Conservation (phyloP, 805 yeast species). For the Hyphopichia homilentoma region DNA sequence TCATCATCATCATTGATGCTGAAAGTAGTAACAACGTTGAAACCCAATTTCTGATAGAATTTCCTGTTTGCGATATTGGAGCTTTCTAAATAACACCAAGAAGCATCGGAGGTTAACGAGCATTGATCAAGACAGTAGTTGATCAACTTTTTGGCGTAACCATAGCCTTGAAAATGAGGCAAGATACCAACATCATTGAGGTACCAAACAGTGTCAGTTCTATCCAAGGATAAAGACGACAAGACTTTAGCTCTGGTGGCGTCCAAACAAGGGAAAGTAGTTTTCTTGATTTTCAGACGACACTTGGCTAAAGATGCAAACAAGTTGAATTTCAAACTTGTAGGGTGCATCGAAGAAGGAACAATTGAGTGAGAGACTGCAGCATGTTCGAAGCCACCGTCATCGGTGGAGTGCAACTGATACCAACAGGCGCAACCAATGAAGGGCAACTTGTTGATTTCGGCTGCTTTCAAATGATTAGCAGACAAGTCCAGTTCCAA, state of each 20-base stretch:
- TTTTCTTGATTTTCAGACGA: slow-evolving; percentile 47
- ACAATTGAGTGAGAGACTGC: no score
- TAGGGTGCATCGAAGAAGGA: slow-evolving; percentile 24
- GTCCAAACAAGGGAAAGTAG: slow-evolving; percentile 45
- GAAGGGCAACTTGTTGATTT: slow-evolving; percentile 34
- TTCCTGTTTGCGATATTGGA: slow-evolving; percentile 51
- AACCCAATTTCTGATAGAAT: slow-evolving; percentile 54
- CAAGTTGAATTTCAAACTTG: slow-evolving; percentile 33
- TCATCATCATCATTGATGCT: slow-evolving; percentile 19
- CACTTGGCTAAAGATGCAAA: slow-evolving; percentile 39
- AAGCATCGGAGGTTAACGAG: slow-evolving; percentile 29
- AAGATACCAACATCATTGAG: slow-evolving; percentile 56
- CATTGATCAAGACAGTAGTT: slow-evolving; percentile 48
- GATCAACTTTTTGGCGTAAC: slow-evolving; percentile 50
- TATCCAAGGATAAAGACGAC: slow-evolving; percentile 26
- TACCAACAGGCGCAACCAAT: slow-evolving; percentile 53
- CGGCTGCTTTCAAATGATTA: slow-evolving; percentile 15
- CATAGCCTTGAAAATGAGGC: slow-evolving; percentile 57
- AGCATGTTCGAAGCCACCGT: slow-evolving; percentile 1
- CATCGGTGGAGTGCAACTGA: slow-evolving; percentile 18
- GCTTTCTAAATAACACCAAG: slow-evolving; percentile 49
- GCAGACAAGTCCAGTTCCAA: slow-evolving; percentile 32
- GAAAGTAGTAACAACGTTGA: slow-evolving; percentile 30
- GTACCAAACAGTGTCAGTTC: slow-evolving; percentile 47
- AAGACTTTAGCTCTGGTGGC: slow-evolving; percentile 42